These are phyloP conservation scores for grape (Vitis vinifera) DNA, from an alignment of 164 flowering plant species.

Conservation along the genomic window DNA sequence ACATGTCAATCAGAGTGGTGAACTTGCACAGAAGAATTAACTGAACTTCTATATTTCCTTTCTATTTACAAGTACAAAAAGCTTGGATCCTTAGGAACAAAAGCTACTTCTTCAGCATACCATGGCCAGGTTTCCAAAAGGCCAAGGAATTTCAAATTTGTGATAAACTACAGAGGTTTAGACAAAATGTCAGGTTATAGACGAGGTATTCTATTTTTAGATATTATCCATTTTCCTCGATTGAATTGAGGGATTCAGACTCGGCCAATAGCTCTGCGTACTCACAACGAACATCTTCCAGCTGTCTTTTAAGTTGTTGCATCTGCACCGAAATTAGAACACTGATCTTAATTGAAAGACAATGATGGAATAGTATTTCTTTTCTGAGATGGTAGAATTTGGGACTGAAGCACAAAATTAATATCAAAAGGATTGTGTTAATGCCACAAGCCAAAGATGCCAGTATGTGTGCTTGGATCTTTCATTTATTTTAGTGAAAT, in stretches of 20 bases:
- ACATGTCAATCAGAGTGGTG: no score
- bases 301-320: slow-evolving; percentile 27
- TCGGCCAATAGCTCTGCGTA: slow-evolving; percentile 31
- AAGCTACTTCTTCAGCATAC: no score
- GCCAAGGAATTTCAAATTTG: neutral
- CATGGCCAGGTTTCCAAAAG: neutral
- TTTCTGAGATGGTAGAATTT: neutral
- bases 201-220: neutral
- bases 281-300: slow-evolving; percentile 26
- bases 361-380: neutral
- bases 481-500: neutral
- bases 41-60: neutral
- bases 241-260: slow-evolving; percentile 19
- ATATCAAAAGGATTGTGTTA: neutral
- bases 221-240: slow-evolving; percentile 15
- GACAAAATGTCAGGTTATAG: neutral
- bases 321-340: slow-evolving; percentile 23
- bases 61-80: neutral
- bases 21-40: no score
- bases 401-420: neutral
- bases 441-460: neutral
- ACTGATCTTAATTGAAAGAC: neutral
- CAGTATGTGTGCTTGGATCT: neutral
- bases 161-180: neutral
- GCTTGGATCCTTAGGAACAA: neutral